Conservation (phyloP, 1,284 basidiomycete species). For the Irpex sp. region DNA sequence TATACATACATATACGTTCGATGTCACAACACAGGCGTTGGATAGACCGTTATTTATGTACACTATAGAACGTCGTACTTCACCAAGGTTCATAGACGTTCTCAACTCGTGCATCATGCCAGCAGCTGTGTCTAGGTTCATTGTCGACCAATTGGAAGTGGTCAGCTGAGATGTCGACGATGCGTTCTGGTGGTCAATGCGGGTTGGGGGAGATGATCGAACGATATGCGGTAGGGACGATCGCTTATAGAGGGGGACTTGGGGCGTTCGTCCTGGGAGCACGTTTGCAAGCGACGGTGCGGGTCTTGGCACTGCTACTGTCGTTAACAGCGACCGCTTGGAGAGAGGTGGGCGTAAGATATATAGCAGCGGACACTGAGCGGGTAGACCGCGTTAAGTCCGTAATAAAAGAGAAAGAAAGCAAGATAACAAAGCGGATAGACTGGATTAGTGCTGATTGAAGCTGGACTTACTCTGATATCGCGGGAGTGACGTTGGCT, state of each 20-base stretch:
- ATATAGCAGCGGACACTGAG: slow-evolving; percentile 19
- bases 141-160: not conserved
- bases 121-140: not conserved
- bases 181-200: not conserved
- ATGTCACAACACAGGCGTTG: not conserved
- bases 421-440: not conserved
- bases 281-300: not conserved
- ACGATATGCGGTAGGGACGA: not conserved
- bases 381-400: slow-evolving; percentile 26
- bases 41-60: not conserved
- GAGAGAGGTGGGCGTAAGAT: not conserved
- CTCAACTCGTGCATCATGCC: not conserved
- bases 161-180: not conserved
- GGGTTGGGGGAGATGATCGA: not conserved
- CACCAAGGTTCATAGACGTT: not conserved
- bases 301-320: not conserved
- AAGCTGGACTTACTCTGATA: not conserved
- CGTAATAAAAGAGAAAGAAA: slow-evolving; percentile 9
- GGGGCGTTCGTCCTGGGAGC: not conserved
- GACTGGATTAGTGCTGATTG: not conserved
- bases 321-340: not conserved
- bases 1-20: not conserved
- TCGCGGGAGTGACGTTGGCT: not conserved
- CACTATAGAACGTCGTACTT: not conserved
- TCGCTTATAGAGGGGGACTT: not conserved